Conservation (phyloP, 805 yeast genomes). For the Blastobotrys muscicola region DNA sequence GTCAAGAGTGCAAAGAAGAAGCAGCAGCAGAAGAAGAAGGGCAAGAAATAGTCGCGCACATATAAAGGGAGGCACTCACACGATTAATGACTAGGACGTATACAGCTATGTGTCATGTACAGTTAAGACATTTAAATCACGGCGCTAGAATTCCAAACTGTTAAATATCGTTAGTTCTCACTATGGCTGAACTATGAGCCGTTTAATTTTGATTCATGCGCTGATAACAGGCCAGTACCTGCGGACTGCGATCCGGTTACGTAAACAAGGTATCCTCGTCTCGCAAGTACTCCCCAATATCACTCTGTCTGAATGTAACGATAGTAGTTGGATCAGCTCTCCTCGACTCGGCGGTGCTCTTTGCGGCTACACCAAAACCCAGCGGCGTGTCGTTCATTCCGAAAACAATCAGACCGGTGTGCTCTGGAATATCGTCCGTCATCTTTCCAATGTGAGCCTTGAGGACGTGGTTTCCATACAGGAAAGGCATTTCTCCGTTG, state of each 20-base stretch:
- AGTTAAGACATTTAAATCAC: too few species aligned
- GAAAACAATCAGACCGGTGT: slow-evolving; percentile 86
- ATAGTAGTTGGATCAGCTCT: slow-evolving; percentile 87
- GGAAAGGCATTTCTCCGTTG: slow-evolving; percentile 97
- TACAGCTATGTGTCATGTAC: too few species aligned
- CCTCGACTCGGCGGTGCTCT: slow-evolving; percentile 81
- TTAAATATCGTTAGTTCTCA: too few species aligned
- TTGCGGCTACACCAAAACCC: slow-evolving; percentile 93
- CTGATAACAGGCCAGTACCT: too few species aligned
- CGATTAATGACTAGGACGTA: background rate
- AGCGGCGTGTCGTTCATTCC: slow-evolving; percentile 87
- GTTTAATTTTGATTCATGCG: too few species aligned
- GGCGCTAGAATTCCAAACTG: too few species aligned
- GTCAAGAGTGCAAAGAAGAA: slow-evolving; percentile 11
- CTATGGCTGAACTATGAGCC: too few species aligned
- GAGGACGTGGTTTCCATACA: slow-evolving; percentile 91
- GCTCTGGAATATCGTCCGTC: slow-evolving; percentile 97
- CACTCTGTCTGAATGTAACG: slow-evolving; percentile 94
- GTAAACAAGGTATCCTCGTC: slow-evolving; percentile 95
- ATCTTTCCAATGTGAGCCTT: slow-evolving; percentile 95
- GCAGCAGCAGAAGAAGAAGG: slow-evolving; percentile 27
- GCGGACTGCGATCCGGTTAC: slow-evolving; percentile 27
- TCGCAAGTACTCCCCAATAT: slow-evolving; percentile 94
- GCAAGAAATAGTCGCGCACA: slow-evolving; percentile 19
- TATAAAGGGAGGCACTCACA: too few species aligned